These are phyloP conservation scores for Dactylellina cionopaga DNA, from an alignment of 2,329 filamentous ascomycete genomes.

Conservation along the genomic window DNA sequence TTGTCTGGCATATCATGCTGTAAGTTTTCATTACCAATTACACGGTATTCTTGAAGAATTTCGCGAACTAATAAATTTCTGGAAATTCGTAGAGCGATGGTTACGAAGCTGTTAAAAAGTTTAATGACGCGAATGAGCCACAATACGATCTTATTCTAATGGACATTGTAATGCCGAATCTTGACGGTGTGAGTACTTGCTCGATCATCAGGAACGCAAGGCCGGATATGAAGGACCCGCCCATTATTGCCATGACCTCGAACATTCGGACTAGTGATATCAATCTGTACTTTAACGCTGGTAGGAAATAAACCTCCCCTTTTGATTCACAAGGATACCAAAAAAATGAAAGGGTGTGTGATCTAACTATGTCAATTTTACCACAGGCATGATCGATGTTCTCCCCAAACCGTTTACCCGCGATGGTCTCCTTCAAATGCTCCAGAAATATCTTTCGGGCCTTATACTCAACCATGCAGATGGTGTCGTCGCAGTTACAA, in stretches of 20 bases:
- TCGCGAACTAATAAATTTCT: not conserved
- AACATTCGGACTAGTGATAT: slow-evolving; percentile 98
- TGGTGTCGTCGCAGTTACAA: slow-evolving; percentile 59
- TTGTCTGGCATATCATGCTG: slow-evolving; percentile 74
- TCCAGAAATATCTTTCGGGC: slow-evolving; percentile 80
- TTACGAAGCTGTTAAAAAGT: slow-evolving; percentile 87
- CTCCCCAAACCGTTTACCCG: slow-evolving; percentile 96
- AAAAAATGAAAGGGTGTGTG: slow-evolving; percentile 53
- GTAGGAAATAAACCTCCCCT: slow-evolving; percentile 66
- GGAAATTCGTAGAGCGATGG: slow-evolving; percentile 75
- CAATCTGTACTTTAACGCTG: slow-evolving; percentile 95
- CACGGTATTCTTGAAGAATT: slow-evolving; percentile 57
- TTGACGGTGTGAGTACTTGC: slow-evolving; percentile 94
- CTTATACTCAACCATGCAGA: slow-evolving; percentile 66
- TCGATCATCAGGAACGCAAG: slow-evolving; percentile 78
- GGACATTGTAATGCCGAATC: slow-evolving; percentile 96
- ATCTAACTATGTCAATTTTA: no score
- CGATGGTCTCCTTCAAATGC: slow-evolving; percentile 81
- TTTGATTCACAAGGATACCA: not conserved
- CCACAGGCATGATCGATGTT: slow-evolving; percentile 94
- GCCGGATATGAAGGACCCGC: slow-evolving; percentile 66
- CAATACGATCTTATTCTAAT: slow-evolving; percentile 78
- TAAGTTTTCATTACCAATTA: slow-evolving; percentile 62
- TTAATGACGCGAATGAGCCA: slow-evolving; percentile 63
- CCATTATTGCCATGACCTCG: slow-evolving; percentile 98